Base-by-base conservation (phyloP, 345 rosid genomes). In the Cardiospermum halicacabum region DNA sequence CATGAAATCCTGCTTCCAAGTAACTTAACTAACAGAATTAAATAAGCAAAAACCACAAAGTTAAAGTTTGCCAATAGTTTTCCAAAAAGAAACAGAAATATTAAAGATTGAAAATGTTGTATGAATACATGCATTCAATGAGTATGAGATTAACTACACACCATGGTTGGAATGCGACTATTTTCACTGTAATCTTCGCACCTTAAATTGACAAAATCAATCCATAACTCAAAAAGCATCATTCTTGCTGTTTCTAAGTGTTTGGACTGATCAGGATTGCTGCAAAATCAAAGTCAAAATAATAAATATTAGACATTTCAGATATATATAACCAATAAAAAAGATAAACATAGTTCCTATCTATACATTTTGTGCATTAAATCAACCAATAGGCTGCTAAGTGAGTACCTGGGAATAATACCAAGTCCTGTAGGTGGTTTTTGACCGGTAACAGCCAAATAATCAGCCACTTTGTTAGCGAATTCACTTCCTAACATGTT, bases 211-310 rank as follows among this genome's bases (percentile, higher is more conserved):
- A 93, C 96, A 81, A 90, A 90, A 83, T 93, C 97, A 66, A 93
- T 91, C 99, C 96, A 91, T 15, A 84, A 69, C 74, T 84, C 89
- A 79, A 82, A 82, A 65, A 93, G 79, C 16, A 90, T 87, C 89
- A 93, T 76, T 81, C 85, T 90, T 42, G 96, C 97, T 3, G 99
- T 93, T 72, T 93, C 97, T 57, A 93, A 82, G 79, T 90, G 99
- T 78, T 91, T 93, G 25, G 99, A 94, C 72, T 94, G 96, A 28
- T 90, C 89, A 64, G 97, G 99, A 65, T 94, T 94, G 71, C 98
- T 92, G 84, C 74, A 84, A 76, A 66, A 68, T 55, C 13, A 50
- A 43, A 43, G 21, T 28, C 21, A 25, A 54, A 25, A 70, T 27
- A 24, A 67, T 50, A 24, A 5, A n/a, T n/a, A n/a, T n/a, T n/a